Conservation (phyloP, 352 stramenopile genomes). For the Globisporangium spinosum region DNA sequence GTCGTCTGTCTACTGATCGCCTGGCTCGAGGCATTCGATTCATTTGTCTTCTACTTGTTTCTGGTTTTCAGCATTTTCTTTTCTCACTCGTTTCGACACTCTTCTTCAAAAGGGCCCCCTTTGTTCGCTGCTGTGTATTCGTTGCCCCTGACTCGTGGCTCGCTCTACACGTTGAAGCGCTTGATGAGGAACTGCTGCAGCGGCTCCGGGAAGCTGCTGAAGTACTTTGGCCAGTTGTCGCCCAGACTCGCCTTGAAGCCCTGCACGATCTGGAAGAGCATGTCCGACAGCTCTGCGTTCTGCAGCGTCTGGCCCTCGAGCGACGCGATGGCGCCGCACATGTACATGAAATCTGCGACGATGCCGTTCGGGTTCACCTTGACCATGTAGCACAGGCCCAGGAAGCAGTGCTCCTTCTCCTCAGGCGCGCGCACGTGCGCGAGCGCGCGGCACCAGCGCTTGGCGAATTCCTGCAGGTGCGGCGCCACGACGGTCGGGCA, state of each 20-base stretch:
- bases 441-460: conserved; percentile 86
- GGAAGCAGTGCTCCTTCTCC: conserved; percentile 90
- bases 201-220: conserved; percentile 76
- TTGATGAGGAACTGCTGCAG: conserved; percentile 76
- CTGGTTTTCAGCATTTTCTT: neutral
- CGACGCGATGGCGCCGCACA: conserved; percentile 86
- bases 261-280: conserved; percentile 87
- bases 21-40: neutral
- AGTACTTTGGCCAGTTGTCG: conserved; percentile 86
- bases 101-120: neutral
- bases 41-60: neutral
- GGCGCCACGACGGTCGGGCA: conserved; percentile 80
- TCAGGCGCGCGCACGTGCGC: conserved; percentile 76
- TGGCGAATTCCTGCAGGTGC: conserved; percentile 83
- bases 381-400: conserved; percentile 90
- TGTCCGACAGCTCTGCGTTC: conserved; percentile 76
- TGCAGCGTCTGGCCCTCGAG: conserved; percentile 77
- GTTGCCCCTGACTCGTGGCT: neutral
- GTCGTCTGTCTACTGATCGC: neutral
- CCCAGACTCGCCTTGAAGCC: conserved; percentile 86
- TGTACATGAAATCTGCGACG: conserved; percentile 88
- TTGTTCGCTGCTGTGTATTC: neutral
- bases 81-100: neutral
- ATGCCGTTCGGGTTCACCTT: conserved; percentile 88
- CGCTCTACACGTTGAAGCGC: conserved; percentile 75